Evolutionary conservation across 2,329 filamentous ascomycete genomes (phyloP), one percentile per base, ranked within the genome.

Genomic region (Trichoderma hamatum): DNA sequence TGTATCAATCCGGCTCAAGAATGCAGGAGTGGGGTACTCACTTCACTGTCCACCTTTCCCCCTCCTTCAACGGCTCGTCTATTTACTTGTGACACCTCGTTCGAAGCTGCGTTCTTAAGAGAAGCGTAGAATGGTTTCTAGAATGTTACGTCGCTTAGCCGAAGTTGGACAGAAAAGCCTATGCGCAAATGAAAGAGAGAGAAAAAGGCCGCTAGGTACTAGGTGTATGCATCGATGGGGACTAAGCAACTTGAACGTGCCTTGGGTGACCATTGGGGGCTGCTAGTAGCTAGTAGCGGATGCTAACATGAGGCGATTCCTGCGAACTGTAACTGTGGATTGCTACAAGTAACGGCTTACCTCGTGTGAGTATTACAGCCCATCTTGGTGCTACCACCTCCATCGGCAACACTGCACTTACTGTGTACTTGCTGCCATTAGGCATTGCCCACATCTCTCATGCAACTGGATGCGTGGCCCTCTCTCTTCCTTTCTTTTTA

Each of bases 321-420:
- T 67, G 63, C 63, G 63, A 67, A 67, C 63, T 67, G 39, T 39
- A 67, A 21, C 21, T 51, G 54, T 67, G 63, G 63, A 36, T 58
- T 58, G 54, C 21, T 59, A 30, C 36, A 21, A 46, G 28, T 11
- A 36, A 14, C 28, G 60, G n/a, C 6, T 13, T 66, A 46, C 26
- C 43, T 34, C 56, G 63, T 59, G 46, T 43, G 63, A 66, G 26
- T n/a, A 14, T 26, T 36, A 16, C 39, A 32, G 28, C 34, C 62
- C 62, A 46, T 56, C 52, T 64, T 24, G 21, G 39, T 56, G 30
- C 32, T 21, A 46, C 39, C 39, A n/a, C 39, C 39, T 43, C 19
- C 39, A 43, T 19, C 39, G 16, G 21, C 26, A 46, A 21, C 26
- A 46, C n/a, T 28, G 39, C 52, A 49, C 54, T 28, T 59, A 24